Conservation (phyloP, 2,329 filamentous ascomycete genomes). For the Alternaria infectoria region DNA sequence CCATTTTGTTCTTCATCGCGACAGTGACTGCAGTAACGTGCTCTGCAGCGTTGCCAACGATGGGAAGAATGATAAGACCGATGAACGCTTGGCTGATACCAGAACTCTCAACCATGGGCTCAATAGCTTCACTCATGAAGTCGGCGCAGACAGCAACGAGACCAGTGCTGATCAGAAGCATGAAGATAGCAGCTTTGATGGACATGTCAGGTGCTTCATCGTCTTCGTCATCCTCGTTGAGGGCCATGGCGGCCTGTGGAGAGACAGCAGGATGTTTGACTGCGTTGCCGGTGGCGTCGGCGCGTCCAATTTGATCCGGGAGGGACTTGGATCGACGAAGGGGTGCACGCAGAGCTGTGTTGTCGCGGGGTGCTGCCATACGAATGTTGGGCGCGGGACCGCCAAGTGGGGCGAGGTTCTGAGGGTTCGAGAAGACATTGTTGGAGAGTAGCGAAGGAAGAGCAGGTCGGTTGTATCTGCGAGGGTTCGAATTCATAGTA, state of each 20-base stretch:
- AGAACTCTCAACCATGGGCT: constrained; percentile 66
- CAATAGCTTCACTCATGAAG: constrained; percentile 77
- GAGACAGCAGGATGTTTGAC: constrained; percentile 26
- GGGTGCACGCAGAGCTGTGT: constrained; percentile 10
- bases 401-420: constrained; percentile 40
- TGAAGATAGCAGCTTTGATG: constrained; percentile 62
- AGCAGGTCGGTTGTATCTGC: constrained; percentile 61
- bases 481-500: constrained; percentile 61
- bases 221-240: constrained; percentile 32
- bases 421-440: constrained; percentile 67
- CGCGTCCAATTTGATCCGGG: constrained; percentile 44
- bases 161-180: constrained; percentile 61
- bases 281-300: constrained; percentile 23
- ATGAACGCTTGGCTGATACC: constrained; percentile 75
- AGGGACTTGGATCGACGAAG: constrained; percentile 46
- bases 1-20: constrained; percentile 85
- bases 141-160: constrained; percentile 70
- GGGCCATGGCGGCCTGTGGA: constrained; percentile 25
- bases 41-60: constrained; percentile 84
- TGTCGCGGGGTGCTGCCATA: constrained; percentile 37
- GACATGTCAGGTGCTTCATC: constrained; percentile 57
- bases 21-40: constrained; percentile 82
- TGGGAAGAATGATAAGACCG: constrained; percentile 79
- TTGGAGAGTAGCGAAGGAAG: constrained; percentile 72
- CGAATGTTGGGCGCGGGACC: constrained; percentile 40